Conservation (phyloP, 306 rosid species). For the Sechiopsis laciniata region DNA sequence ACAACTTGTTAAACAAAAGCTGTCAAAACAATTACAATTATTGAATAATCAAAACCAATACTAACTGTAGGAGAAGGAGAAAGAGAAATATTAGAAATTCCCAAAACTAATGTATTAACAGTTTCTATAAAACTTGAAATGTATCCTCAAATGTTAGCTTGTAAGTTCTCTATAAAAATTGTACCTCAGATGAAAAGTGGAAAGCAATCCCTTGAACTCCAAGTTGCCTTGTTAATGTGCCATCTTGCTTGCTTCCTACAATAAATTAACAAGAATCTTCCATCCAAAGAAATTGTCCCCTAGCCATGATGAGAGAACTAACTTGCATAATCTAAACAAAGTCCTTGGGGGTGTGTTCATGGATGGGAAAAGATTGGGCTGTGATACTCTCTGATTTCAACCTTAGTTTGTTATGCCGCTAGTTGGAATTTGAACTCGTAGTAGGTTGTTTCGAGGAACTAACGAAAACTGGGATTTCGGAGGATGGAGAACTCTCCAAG, state of each 20-base stretch:
- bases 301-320: background rate
- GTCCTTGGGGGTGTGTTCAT: background rate
- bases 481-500: slow-evolving; percentile 43
- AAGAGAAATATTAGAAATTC: background rate
- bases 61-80: background rate
- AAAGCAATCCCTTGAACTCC: slow-evolving; percentile 4
- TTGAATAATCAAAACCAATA: background rate
- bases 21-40: background rate
- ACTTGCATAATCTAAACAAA: background rate
- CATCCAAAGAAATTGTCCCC: slow-evolving; percentile 7
- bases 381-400: background rate
- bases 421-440: background rate
- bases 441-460: background rate
- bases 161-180: background rate
- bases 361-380: slow-evolving; percentile 6
- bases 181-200: slow-evolving; percentile 3
- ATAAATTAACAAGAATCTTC: no score
- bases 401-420: background rate
- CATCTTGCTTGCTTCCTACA: background rate
- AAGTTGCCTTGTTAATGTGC: background rate
- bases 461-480: background rate
- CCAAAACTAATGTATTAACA: background rate
- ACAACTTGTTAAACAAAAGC: background rate
- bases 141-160: slow-evolving; percentile 15
- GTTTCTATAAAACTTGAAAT: background rate